Evolutionary conservation across 805 yeast species (phyloP).

Genomic region (Candida nemodendra): DNA sequence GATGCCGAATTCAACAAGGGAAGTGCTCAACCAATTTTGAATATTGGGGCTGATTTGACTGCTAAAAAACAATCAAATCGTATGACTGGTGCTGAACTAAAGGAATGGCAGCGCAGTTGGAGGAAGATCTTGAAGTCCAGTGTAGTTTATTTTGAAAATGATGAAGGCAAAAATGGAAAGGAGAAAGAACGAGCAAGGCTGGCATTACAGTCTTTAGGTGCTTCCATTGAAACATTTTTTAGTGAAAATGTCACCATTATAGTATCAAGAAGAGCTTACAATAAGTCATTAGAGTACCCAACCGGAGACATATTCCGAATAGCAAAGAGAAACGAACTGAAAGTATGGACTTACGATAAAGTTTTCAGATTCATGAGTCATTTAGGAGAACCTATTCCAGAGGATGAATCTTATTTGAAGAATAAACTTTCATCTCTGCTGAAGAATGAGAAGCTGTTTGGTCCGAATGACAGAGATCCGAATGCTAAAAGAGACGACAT

Average conservation of each 20-base stretch:
- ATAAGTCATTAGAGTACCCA: conserved; percentile 41
- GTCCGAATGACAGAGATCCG: conserved; percentile 88
- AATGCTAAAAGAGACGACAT: conserved; percentile 80
- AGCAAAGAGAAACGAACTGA: conserved; percentile 60
- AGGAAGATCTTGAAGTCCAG: conserved; percentile 53
- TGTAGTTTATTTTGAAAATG: conserved; percentile 55
- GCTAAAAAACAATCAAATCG: conserved; percentile 18
- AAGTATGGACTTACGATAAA: conserved; percentile 88
- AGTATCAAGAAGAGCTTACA: conserved; percentile 59
- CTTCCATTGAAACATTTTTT: conserved; percentile 57
- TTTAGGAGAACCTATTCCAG: conserved; percentile 44
- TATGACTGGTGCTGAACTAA: conserved; percentile 40
- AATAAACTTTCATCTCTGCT: conserved; percentile 56
- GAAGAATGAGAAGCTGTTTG: conserved; percentile 80
- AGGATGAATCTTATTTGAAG: conserved; percentile 22
- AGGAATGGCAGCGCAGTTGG: conserved; percentile 62
- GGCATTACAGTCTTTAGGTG: conserved; percentile 46
- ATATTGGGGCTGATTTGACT: conserved; percentile 6
- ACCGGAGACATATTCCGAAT: conserved; percentile 63
- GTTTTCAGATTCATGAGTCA: conserved; percentile 74
- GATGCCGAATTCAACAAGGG: too few relatives aligned
- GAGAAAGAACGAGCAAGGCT: conserved; percentile 36
- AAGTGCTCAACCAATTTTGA: conserved; percentile 2
- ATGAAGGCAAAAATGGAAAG: conserved; percentile 33
- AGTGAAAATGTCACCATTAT: conserved; percentile 71